Base-by-base conservation (phyloP, 257 asterid genomes). In the Misopates orontium region DNA sequence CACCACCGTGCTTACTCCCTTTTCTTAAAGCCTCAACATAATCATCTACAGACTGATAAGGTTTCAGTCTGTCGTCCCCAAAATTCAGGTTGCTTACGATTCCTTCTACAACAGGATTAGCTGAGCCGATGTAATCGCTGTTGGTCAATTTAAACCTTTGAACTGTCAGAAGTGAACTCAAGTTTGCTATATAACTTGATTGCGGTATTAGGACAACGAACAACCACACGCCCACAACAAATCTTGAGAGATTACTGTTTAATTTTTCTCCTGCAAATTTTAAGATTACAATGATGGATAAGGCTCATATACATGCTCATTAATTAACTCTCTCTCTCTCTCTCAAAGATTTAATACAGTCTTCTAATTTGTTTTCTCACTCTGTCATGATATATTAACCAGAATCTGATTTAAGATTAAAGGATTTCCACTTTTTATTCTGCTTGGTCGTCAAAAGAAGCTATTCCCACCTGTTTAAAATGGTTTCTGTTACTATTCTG, bases 141-240 rank as follows among this genome's bases (percentile, higher is more conserved):
- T 55, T 64, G 25, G 72, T 53, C 41, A 66, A 56, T 62, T 66
- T 69, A 39, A 83, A 75, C 60, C 71, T 75, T 62, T 62, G 66
- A 3, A 80, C 70, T 0, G 89, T 83, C 71, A 83, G 66, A 42
- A 69, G 74, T 4, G 88, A 80, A 60, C 85, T 83, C 73, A 80
- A 60, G 36, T 73, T 75, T 10, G 88, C 88, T 19, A 69, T 73
- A 67, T 78, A 83, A 47, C 84, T 73, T 17, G 89, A 78, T 10
- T 84, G 69, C 61, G 80, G 42, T 70, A 83, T 78, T 20, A 80
- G 76, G 51, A 83, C 84, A 3, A 75, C 80, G 12, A 83, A 77
- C 21, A 83, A 55, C 88, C 88, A 83, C 9, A 71, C 28, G 5
- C 72, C 58, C 69, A 80, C 82, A 0, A 77, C 88, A 53, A 80